Percentiles rank a stretch among this genome's conserved stretches.
phyloP scores from a whole-genome alignment of 1,139 yeast genomes.

The Zhuliangozyma blackwelliae region DNA sequence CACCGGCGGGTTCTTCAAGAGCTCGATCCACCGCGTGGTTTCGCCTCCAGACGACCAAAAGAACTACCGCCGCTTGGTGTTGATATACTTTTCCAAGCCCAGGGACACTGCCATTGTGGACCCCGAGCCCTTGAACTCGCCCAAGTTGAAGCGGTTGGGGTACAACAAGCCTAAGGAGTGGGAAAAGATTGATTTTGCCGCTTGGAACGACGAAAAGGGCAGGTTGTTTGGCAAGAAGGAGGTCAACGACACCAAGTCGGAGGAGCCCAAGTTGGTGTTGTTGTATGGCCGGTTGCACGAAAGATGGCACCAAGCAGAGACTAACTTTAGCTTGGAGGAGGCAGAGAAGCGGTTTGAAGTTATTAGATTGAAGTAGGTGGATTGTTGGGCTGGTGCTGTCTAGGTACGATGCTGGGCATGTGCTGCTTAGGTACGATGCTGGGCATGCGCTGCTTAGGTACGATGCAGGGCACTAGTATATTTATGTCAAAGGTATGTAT shows the following conservation, averaged over 20 bases:
- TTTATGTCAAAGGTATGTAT: too few species aligned
- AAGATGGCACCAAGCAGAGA: constrained; percentile 25
- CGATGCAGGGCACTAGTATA: too few species aligned
- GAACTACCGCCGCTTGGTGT: constrained; percentile 31
- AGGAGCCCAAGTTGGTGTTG: constrained; percentile 34
- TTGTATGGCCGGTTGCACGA: constrained; percentile 38
- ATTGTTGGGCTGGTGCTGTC: background rate
- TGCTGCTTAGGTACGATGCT: too few species aligned
- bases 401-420: too few species aligned
- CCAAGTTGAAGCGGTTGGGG: constrained; percentile 31
- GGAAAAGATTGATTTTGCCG: constrained; percentile 27
- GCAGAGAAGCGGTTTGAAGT: constrained; percentile 15
- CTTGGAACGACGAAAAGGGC: constrained; percentile 42
- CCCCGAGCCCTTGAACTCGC: constrained; percentile 37
- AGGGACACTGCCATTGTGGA: constrained; percentile 27
- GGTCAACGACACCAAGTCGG: constrained; percentile 26
- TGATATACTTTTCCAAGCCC: constrained; percentile 36
- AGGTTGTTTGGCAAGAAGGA: constrained; percentile 33
- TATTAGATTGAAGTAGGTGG: constrained; percentile 9
- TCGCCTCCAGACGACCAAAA: constrained; percentile 44
- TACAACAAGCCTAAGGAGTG: constrained; percentile 29
- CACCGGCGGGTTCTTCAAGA: constrained; percentile 47
- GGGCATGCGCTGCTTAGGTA: too few species aligned
- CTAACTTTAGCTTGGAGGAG: constrained; percentile 14
- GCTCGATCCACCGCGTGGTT: constrained; percentile 44